Evolutionary conservation across 768 basidiomycete species (phyloP), one percentile per base, ranked within the genome.

Genomic region (Pleurotus pulmonarius): DNA sequence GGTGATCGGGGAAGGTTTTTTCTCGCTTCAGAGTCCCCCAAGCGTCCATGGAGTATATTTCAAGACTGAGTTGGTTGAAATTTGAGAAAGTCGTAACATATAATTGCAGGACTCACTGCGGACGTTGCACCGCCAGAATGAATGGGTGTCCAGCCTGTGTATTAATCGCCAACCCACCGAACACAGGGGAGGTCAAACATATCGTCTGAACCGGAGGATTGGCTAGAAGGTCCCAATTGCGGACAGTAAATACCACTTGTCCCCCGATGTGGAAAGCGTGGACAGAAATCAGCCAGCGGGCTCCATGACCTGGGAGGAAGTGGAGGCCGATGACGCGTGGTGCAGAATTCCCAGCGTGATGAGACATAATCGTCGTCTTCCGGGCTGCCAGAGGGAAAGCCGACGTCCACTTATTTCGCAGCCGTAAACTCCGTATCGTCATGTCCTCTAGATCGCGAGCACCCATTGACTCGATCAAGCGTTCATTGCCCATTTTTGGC

Each of bases 161-260:
- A 56, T 85, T 86, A 40, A 84, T 67, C 5, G 73, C 70, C 59
- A 81, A 65, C 8, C 78, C 75, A n/a, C 73, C 67, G 41, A 78
- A 73, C 9, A 68, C 70, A 4, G 61, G 65, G 26, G 75, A 29
- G 54, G 62, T 60, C 62, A 74, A 72, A 4, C 68, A 63, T 1
- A 83, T 83, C 34, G 83, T 63, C 58, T 78, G 82, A 6, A 49
- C 59, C 0, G 79, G 75, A 0, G 65, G 58, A 2, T 62, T 52
- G 9, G 55, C 8, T 0, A 64, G 47, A 7, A 85, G 45, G 59
- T 87, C 81, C 86, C 86, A 87, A 60, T 83, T 83, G 39, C 83
- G 81, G 24, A 87, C 55, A 20, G 67, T 67, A 25, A 73, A 76
- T 11, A 59, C 46, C 15, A 68, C 65, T 0, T 64, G 62, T 1